Conservation (phyloP, 352 stramenopile species). For the Globisporangium iwayamae region DNA sequence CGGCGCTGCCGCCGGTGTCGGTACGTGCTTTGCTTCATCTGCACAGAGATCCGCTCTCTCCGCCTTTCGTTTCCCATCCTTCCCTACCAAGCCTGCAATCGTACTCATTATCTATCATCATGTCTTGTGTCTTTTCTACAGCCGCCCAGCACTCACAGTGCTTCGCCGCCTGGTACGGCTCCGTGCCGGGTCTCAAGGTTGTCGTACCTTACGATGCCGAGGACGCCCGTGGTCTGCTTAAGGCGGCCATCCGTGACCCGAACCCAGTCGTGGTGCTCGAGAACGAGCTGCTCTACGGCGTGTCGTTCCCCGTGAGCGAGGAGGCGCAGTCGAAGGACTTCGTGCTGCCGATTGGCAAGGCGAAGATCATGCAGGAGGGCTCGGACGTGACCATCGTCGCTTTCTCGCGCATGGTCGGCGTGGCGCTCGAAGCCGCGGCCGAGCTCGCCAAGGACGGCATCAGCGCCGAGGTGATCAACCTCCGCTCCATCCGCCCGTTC, state of each 20-base stretch:
- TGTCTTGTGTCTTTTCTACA: constrained; percentile 17
- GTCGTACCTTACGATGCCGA: constrained; percentile 96
- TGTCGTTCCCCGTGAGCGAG: constrained; percentile 96
- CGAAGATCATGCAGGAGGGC: constrained; percentile 97
- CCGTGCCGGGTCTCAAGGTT: constrained; percentile 97
- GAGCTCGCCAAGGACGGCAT: constrained; percentile 93
- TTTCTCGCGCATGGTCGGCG: constrained; percentile 96
- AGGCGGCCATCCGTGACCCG: constrained; percentile 98
- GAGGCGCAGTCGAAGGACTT: constrained; percentile 97
- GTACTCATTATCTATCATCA: neutral
- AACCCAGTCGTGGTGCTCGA: constrained; percentile 99
- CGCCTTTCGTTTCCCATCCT: neutral
- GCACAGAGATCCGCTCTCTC: neutral
- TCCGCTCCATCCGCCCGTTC: constrained; percentile 93
- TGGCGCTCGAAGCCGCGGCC: constrained; percentile 95
- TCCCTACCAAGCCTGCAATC: neutral
- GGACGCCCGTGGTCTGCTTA: constrained; percentile 98
- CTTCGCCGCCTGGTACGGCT: constrained; percentile 98
- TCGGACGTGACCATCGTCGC: constrained; percentile 98
- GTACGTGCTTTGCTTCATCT: constrained; percentile 30
- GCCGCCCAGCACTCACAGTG: constrained; percentile 99
- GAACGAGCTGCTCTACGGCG: constrained; percentile 99
- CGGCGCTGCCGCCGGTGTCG: constrained; percentile 95
- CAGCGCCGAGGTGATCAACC: constrained; percentile 94
- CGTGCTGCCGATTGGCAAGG: constrained; percentile 97